Base-by-base conservation (phyloP, 75 land plant species). In the Ceratopteris richardii region DNA sequence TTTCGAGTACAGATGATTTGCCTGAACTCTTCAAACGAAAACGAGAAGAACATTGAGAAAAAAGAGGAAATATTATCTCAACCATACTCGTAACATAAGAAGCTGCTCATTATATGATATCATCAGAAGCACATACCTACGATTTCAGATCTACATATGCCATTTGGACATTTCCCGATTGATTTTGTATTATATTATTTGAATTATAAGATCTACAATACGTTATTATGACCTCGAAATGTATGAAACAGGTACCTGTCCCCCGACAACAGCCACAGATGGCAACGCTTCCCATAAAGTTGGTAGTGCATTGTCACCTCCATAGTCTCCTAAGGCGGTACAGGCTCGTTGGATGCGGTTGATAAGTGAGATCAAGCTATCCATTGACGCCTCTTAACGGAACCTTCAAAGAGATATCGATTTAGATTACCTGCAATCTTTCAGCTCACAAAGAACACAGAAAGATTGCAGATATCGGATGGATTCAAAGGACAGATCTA, bases 231-330 rank as follows among this genome's bases (percentile, higher is more conserved):
- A 40, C 14, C 42, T 40, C n/a, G n/a, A n/a, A n/a, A n/a, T n/a
- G n/a, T n/a, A n/a, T n/a, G n/a, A n/a, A n/a, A n/a, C n/a, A n/a
- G n/a, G 29, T 36, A 83, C 88, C 93, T 84, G 93, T 9, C 93
- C 93, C 40, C 93, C 88, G 43, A 88, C 93, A 54, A 88, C 93
- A 44, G 71, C 93, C 52, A 88, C 88, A 7, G 93, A 79, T 0
- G 88, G 93, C 47, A 84, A 80, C 24, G 93, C 64, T 29, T 88
- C 88, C 93, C 93, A 88, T 18, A 84, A 77, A 50, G 88, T 72
- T 19, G 79, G 68, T n/a, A 75, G 37, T 2, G 61, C 46, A 61
- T 70, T 76, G 23, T 78, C 88, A 53, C 87, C 93, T 20, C 93
- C 93, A 51, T 78, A 55, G 60, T 88, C 93, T 16, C 93, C 93